Percentiles rank a stretch among this genome's conserved stretches.
These are phyloP conservation scores for Macadamia tetraphylla DNA, from an alignment of 164 flowering plant genomes.

Conservation along the genomic window DNA sequence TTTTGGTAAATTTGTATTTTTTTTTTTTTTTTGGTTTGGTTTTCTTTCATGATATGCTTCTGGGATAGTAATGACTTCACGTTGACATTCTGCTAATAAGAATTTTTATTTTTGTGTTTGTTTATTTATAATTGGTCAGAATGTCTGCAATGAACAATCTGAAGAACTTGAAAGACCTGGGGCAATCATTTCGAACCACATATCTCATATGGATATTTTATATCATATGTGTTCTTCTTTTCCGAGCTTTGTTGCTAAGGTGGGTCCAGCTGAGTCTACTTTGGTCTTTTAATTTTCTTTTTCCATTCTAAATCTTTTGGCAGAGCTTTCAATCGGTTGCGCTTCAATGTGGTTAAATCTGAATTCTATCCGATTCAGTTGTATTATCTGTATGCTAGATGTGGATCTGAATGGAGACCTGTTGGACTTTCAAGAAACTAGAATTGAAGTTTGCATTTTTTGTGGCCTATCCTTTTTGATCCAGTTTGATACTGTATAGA, in stretches of 20 bases:
- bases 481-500: too few species aligned
- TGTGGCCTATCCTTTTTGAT: too few species aligned
- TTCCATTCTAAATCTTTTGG: too few species aligned
- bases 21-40: too few species aligned
- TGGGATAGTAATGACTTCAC: background rate
- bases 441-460: too few species aligned
- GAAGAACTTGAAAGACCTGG: conserved; percentile 72
- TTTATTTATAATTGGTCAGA: conserved; percentile 26
- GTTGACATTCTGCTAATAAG: background rate
- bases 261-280: conserved; percentile 18
- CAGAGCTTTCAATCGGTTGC: too few species aligned
- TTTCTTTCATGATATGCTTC: background rate
- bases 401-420: too few species aligned
- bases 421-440: too few species aligned
- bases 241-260: conserved; percentile 97
- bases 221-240: conserved; percentile 91
- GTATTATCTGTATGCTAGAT: too few species aligned
- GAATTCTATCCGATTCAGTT: too few species aligned
- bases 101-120: background rate
- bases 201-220: conserved; percentile 81
- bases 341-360: too few species aligned
- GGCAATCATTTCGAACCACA: conserved; percentile 74
- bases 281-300: background rate
- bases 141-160: conserved; percentile 29
- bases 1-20: too few species aligned